Percentiles rank a stretch among this genome's conserved stretches.
Evolutionary conservation across 495 filamentous ascomycete species (phyloP).

Genomic region (Aspergillus diversus): DNA sequence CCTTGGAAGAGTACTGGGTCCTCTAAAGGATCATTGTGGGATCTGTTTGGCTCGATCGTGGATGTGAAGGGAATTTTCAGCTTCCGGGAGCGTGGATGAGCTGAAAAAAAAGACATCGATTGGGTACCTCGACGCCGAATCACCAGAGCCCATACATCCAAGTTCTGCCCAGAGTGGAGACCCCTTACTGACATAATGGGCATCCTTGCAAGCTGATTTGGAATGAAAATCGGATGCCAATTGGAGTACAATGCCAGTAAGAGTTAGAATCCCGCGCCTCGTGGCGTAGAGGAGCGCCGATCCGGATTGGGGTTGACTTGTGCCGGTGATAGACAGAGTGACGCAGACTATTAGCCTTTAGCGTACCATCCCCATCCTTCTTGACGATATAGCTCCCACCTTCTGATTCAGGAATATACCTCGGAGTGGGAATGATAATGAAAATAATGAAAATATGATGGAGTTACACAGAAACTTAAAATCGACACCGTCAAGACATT

Average conservation of each 20-base stretch:
- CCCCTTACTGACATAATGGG: background rate
- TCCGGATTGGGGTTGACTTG: background rate
- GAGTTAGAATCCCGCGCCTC: background rate
- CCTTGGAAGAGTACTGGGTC: background rate
- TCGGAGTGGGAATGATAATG: background rate
- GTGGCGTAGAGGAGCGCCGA: background rate
- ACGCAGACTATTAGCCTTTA: too few species aligned
- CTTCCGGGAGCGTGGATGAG: background rate
- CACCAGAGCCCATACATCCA: background rate
- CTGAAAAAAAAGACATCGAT: background rate
- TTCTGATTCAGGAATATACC: background rate
- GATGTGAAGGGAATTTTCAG: background rate
- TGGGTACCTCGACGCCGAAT: background rate
- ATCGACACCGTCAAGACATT: too few species aligned
- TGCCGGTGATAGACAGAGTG: background rate
- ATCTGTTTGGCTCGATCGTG: background rate
- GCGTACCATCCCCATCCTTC: too few species aligned
- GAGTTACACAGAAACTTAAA: too few species aligned
- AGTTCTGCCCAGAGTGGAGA: background rate
- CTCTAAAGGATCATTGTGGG: constrained; percentile 1
- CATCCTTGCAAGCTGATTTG: background rate
- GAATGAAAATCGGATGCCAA: background rate
- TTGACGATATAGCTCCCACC: too few species aligned
- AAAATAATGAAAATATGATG: background rate
- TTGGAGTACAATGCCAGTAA: background rate